Conservation (phyloP, 768 basidiomycete species). For the Mycena vitilis region DNA sequence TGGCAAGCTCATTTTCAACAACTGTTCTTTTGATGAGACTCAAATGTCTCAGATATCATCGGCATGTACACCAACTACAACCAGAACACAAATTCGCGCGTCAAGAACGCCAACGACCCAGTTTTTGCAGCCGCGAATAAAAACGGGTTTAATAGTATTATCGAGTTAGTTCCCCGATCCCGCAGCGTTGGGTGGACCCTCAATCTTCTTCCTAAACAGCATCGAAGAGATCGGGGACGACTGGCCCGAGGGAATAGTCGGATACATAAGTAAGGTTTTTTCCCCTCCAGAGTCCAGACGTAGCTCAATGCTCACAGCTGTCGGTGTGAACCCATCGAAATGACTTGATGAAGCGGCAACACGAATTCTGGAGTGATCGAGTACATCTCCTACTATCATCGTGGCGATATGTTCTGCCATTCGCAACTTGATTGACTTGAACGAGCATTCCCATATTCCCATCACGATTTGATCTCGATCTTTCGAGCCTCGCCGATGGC, state of each 20-base stretch:
- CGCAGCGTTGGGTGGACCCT: neutral
- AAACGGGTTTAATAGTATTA: conserved; percentile 43
- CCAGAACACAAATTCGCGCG: conserved; percentile 43
- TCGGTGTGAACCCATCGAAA: conserved; percentile 41
- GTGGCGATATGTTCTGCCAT: no score
- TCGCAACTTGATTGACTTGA: no score
- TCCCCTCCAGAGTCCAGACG: neutral
- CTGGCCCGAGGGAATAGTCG: conserved; percentile 44
- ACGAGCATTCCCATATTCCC: no score
- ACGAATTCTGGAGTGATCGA: neutral
- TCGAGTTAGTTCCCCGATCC: conserved; percentile 38
- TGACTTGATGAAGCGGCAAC: neutral
- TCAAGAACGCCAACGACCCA: conserved; percentile 46
- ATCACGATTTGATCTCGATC: no score
- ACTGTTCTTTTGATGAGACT: neutral
- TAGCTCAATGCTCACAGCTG: conserved; percentile 34
- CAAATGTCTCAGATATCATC: conserved; percentile 35
- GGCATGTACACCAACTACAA: conserved; percentile 45
- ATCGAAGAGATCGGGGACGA: conserved; percentile 43
- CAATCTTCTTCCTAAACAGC: conserved; percentile 24
- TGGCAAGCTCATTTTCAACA: conserved; percentile 3
- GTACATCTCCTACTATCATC: neutral
- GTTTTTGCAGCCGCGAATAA: conserved; percentile 40
- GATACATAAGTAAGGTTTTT: conserved; percentile 40
- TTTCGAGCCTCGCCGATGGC: no score